These are phyloP conservation scores for Sporobolus alterniflorus DNA, from an alignment of 202 grass and related monocot species.

Conservation along the genomic window DNA sequence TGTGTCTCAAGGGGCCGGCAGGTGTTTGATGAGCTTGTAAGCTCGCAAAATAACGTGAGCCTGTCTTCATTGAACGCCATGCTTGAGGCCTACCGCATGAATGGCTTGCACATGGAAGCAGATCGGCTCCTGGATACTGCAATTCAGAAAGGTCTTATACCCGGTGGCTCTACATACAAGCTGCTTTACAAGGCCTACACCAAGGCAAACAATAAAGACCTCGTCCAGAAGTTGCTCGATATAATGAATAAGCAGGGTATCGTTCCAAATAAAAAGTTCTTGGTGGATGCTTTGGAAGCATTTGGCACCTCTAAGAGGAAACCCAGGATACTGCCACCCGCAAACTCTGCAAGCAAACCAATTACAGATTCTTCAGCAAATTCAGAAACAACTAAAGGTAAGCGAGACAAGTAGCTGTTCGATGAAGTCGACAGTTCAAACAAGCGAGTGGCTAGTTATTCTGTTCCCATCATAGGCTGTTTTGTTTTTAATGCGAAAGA, in stretches of 20 bases:
- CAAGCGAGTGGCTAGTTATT: too few species aligned
- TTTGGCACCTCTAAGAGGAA: constrained; percentile 54
- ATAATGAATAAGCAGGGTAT: constrained; percentile 82
- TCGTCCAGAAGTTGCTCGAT: constrained; percentile 81
- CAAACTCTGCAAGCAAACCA: constrained; percentile 49
- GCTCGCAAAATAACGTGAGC: constrained; percentile 53
- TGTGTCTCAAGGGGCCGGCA: constrained; percentile 72
- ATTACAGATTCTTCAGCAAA: constrained; percentile 6
- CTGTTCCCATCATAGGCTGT: too few species aligned
- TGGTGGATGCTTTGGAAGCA: constrained; percentile 82
- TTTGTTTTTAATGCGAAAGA: background rate
- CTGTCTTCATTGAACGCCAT: constrained; percentile 81
- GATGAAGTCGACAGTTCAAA: background rate
- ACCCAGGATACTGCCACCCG: constrained; percentile 28
- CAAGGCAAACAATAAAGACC: constrained; percentile 66
- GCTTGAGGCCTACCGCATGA: constrained; percentile 93
- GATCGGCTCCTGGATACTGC: constrained; percentile 66
- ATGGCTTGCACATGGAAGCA: constrained; percentile 80
- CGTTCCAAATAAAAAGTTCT: constrained; percentile 94
- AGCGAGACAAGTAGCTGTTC: constrained; percentile 33
- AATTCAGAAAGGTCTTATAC: constrained; percentile 60
- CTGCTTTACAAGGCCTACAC: constrained; percentile 95
- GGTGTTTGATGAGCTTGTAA: constrained; percentile 82
- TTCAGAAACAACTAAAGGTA: constrained; percentile 14
- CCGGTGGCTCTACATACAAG: constrained; percentile 83